Conservation (phyloP, 805 yeast species). For the Monosporozyma aquatica region DNA sequence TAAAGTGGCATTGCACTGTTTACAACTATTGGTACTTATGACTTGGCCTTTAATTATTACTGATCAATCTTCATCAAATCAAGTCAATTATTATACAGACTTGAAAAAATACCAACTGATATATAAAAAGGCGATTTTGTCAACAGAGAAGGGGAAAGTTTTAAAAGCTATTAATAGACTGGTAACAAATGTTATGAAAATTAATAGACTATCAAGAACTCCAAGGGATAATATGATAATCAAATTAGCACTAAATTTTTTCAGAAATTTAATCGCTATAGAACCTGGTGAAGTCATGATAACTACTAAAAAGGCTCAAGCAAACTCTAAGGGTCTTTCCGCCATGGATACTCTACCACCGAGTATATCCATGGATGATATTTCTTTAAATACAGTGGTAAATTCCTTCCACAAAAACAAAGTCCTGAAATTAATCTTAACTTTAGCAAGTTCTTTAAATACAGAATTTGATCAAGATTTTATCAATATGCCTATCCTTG, state of each 20-base stretch:
- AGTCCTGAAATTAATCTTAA: slow-evolving; percentile 64
- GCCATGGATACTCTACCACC: slow-evolving; percentile 38
- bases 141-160: slow-evolving; percentile 49
- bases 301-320: slow-evolving; percentile 31
- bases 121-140: slow-evolving; percentile 62
- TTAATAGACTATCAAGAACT: slow-evolving; percentile 47
- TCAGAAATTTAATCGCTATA: slow-evolving; percentile 70
- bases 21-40: slow-evolving; percentile 73
- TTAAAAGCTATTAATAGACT: slow-evolving; percentile 62
- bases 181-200: slow-evolving; percentile 51
- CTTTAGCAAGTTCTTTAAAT: slow-evolving; percentile 58
- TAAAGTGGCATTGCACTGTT: slow-evolving; percentile 57
- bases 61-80: slow-evolving; percentile 49
- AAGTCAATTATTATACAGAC: slow-evolving; percentile 47
- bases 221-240: slow-evolving; percentile 65
- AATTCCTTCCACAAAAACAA: slow-evolving; percentile 54
- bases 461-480: slow-evolving; percentile 51
- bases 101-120: slow-evolving; percentile 56
- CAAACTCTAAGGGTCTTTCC: slow-evolving; percentile 28
- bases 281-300: slow-evolving; percentile 57
- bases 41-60: slow-evolving; percentile 79
- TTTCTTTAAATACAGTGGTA: slow-evolving; percentile 52
- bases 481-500: slow-evolving; percentile 57
- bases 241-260: slow-evolving; percentile 59
- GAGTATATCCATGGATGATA: slow-evolving; percentile 54